A percentile compares a stretch with the other conserved stretches of the same genome.
phyloP scores from a whole-genome alignment of 495 filamentous ascomycete genomes.

The Polyplosphaeria fusca region DNA sequence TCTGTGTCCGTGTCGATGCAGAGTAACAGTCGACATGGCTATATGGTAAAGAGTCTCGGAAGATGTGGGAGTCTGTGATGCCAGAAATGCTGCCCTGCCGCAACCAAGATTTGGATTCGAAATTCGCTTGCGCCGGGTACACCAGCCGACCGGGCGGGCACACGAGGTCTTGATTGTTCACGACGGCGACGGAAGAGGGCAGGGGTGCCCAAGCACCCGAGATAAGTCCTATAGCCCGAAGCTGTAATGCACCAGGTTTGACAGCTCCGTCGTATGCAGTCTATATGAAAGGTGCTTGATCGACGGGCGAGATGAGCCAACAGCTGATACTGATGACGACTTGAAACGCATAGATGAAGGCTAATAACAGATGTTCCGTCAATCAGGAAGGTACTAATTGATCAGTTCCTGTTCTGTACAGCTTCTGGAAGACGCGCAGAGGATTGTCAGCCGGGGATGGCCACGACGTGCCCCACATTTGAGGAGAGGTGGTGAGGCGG shows the following conservation, averaged over 20 bases:
- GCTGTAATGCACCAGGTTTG: neutral
- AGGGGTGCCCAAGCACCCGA: conserved; percentile 19
- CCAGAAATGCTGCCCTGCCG: too few species aligned
- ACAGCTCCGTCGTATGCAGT: conserved; percentile 14
- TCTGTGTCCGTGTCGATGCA: too few species aligned
- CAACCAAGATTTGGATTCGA: too few species aligned
- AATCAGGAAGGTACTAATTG: conserved; percentile 22
- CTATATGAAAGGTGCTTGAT: conserved; percentile 15
- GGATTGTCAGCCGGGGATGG: conserved; percentile 8
- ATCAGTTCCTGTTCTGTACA: too few species aligned
- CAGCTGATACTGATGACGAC: conserved; percentile 5
- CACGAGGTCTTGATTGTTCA: too few species aligned
- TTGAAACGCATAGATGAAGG: conserved; percentile 26
- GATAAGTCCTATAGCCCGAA: conserved; percentile 9
- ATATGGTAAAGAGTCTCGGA: too few species aligned
- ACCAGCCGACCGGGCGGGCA: too few species aligned
- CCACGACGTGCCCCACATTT: conserved; percentile 22
- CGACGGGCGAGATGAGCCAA: conserved; percentile 11
- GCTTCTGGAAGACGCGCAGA: conserved; percentile 15
- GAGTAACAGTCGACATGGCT: too few species aligned
- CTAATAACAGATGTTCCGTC: conserved; percentile 16
- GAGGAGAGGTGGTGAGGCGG: neutral
- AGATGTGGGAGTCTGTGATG: too few species aligned
- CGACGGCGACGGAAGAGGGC: too few species aligned
- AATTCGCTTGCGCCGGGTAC: too few species aligned